Base-by-base conservation (phyloP, 2,329 filamentous ascomycete genomes). In the Myriosclerotinia duriaeana region DNA sequence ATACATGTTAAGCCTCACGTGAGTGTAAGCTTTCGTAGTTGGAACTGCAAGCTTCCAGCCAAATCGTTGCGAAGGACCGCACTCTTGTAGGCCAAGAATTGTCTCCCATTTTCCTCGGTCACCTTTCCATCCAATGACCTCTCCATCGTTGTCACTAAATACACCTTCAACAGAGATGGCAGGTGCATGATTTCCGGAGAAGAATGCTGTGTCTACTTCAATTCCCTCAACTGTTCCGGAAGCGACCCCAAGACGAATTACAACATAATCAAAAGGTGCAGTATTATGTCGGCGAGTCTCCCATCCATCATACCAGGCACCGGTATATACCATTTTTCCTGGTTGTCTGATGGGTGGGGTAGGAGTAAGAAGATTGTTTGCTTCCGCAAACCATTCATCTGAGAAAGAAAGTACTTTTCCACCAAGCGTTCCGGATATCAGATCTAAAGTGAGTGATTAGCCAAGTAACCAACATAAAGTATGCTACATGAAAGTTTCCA, bases 1-100 rank as follows among this genome's bases (percentile, higher is more conserved):
- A 75, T 92, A 93, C 91, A 93, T 93, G 76, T 91, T 90, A 65
- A 95, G 80, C 44, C 90, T 82, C 52, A 93, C 89, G 76, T 95
- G 91, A 0, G 91, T 93, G 78, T 90, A 93, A 64, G 87, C 84
- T 77, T 90, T 90, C 44, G 79, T 78, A 0, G 85, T 87, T 26
- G 84, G 82, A 22, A 75, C 74, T 20, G 82, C 79, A 20, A 94
- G 80, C 74, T 85, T 83, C 91, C 91, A 95, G 4, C 82, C 89
- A 73, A 92, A 91, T 68, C 90, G 80, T 77, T 89, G 87, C 62
- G 83, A 88, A 1, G 91, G 90, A 0, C 90, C 90, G 76, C 90
- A 93, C 74, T 90, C 87, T 73, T 90, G 85, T 68, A 85, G 81
- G 22, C 83, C 82, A 6, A 94, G 81, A 66, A 94, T 88, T 0